phyloP scores from a whole-genome alignment of 495 filamentous ascomycete species.

The Penicillium antarcticum region DNA sequence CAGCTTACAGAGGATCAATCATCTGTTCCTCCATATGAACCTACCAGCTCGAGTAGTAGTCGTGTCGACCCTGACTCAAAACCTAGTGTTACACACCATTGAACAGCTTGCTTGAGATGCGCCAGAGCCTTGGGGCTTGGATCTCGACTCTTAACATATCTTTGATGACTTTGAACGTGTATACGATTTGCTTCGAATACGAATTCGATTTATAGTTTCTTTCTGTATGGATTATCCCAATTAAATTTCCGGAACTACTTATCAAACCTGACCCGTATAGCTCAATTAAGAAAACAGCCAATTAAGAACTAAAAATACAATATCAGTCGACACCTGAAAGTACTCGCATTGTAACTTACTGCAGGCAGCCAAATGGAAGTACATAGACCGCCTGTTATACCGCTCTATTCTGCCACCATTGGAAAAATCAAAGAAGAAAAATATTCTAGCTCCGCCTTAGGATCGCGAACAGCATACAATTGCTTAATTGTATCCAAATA shows the following conservation, averaged over 20 bases:
- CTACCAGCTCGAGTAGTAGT: slow-evolving; percentile 20
- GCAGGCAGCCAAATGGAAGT: background rate
- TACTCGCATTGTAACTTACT: background rate
- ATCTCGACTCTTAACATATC: slow-evolving; percentile 2
- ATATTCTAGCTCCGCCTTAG: slow-evolving; percentile 25
- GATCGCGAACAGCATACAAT: slow-evolving; percentile 12
- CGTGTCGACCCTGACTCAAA: slow-evolving; percentile 10
- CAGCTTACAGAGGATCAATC: slow-evolving; percentile 21
- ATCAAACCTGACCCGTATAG: no score
- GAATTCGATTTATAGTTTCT: background rate
- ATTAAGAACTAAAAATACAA: background rate
- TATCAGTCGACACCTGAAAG: background rate
- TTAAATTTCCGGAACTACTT: background rate
- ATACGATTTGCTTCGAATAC: slow-evolving; percentile 6
- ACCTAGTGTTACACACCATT: slow-evolving; percentile 10
- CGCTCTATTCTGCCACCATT: slow-evolving; percentile 20
- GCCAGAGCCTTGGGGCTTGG: slow-evolving; percentile 7
- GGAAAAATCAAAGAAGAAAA: slow-evolving; percentile 30
- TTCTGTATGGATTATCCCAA: background rate
- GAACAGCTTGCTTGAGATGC: background rate
- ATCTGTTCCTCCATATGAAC: slow-evolving; percentile 25
- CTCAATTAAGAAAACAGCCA: no score
- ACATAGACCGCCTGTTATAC: slow-evolving; percentile 13
- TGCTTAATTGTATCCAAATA: background rate
- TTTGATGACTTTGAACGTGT: slow-evolving; percentile 5